Evolutionary conservation across 768 basidiomycete genomes (phyloP).

Genomic region (Boletus rubescentipes): DNA sequence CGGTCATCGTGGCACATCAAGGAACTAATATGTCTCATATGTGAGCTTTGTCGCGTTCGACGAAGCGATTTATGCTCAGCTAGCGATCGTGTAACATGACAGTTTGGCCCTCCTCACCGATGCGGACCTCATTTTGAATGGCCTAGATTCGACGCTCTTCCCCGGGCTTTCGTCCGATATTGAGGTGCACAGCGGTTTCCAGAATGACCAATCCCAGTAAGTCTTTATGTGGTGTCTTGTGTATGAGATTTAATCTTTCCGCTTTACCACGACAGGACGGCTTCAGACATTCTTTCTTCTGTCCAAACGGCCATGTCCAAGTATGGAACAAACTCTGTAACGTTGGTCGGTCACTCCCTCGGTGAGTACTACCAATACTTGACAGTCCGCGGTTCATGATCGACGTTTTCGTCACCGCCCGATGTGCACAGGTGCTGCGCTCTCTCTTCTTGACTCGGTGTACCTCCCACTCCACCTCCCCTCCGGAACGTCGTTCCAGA

Average conservation of each 20-base stretch:
- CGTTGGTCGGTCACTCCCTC: constrained; percentile 45
- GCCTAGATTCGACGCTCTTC: constrained; percentile 43
- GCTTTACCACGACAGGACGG: constrained; percentile 40
- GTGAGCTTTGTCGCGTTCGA: constrained; percentile 45
- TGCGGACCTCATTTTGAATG: constrained; percentile 28
- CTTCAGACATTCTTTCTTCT: constrained; percentile 37
- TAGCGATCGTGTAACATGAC: not conserved
- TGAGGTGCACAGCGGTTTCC: constrained; percentile 47
- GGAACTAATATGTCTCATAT: constrained; percentile 26
- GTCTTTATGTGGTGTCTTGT: constrained; percentile 2
- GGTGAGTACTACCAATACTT: constrained; percentile 20
- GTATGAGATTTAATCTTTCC: not conserved
- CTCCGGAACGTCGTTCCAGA: constrained; percentile 25
- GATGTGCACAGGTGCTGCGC: constrained; percentile 29
- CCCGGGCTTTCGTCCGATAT: constrained; percentile 42
- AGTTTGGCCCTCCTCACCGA: constrained; percentile 43
- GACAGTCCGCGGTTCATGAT: not conserved
- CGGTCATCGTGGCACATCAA: constrained; percentile 37
- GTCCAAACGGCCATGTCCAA: constrained; percentile 40
- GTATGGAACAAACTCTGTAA: constrained; percentile 37
- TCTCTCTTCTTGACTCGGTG: constrained; percentile 35
- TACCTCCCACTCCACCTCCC: constrained; percentile 37
- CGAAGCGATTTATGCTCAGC: constrained; percentile 19
- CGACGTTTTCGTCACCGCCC: not conserved
- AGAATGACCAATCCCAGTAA: constrained; percentile 42